Base-by-base conservation (phyloP, 495 filamentous ascomycete species). In the Hypoxylon rickii region DNA sequence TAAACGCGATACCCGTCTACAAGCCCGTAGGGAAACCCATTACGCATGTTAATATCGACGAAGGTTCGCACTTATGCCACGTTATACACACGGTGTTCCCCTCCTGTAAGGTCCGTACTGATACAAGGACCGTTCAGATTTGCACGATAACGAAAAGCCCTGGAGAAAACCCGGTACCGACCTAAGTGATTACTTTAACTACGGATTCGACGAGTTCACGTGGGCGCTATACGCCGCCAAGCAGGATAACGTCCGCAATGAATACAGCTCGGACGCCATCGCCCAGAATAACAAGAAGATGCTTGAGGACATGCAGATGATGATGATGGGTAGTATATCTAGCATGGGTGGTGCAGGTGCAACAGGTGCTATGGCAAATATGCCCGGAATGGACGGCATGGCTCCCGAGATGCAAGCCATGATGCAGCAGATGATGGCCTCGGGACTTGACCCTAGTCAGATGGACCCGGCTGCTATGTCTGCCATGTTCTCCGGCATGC, bases 191-290 rank as follows among this genome's bases (percentile, higher is more conserved):
- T 98, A 94, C 71, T 98, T 98, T 81, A 98, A 98, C 75, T 98
- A 97, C 76, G 95, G 95, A 29, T 98, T 98, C 58, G 94, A 98
- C 74, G 94, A 98, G 71, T 98, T 97, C 69, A 97, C 95, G 12
- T 98, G 94, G 94, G 89, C 92, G 20, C 83, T 89, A 52, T 98
- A 97, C 72, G 92, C 92, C 21, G 72, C 91, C 54, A 95, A 95
- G 64, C 95, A 97, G 66, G 85, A 90, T 48, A 78, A 80, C 3
- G 74, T 96, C 50, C 81, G 88, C 13, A 84, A 83, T 47, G 88
- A 90, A 53, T 86, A 76, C 66, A 78, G 72, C 58, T 72, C 72
- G 32, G 80, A 83, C 12, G 73, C 75, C 44, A 73, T 83, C 26
- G 83, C 90, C 6, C 73, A 78, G 36, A 85, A 85, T 50, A 87